These are phyloP conservation scores for Neocucurbitaria cava DNA, from an alignment of 2,329 filamentous ascomycete species.

Conservation along the genomic window DNA sequence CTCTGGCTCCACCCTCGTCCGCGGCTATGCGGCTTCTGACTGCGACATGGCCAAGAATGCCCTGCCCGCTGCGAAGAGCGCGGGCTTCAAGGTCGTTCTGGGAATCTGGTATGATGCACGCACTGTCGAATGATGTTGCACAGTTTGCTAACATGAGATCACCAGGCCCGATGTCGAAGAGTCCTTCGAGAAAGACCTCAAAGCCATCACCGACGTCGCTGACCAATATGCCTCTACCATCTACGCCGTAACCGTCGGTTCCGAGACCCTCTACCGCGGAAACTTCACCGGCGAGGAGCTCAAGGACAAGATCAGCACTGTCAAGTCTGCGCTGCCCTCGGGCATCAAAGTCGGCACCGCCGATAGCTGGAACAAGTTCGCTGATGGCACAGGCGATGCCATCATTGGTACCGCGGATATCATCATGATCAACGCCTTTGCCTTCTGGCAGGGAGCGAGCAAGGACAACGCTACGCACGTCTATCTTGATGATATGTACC, in stretches of 20 bases:
- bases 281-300: conserved; percentile 69
- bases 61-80: conserved; percentile 69
- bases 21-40: conserved; percentile 71
- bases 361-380: conserved; percentile 76
- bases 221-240: conserved; percentile 63
- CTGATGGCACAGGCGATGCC: conserved; percentile 71
- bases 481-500: conserved; percentile 72
- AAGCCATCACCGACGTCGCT: conserved; percentile 61
- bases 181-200: conserved; percentile 67
- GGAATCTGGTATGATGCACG: conserved; percentile 67
- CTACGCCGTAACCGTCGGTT: conserved; percentile 74
- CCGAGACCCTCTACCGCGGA: conserved; percentile 73
- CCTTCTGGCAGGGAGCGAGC: conserved; percentile 73
- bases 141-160: not conserved
- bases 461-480: conserved; percentile 65
- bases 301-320: conserved; percentile 66
- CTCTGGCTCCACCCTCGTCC: conserved; percentile 63
- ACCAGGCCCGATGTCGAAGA: conserved; percentile 67
- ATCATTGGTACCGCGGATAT: conserved; percentile 69
- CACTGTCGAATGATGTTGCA: not conserved
- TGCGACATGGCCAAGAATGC: conserved; percentile 70
- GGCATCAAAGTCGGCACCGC: conserved; percentile 69
- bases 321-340: conserved; percentile 62
- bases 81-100: conserved; percentile 72
- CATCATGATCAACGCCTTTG: conserved; percentile 72